Percentiles rank a stretch among this genome's conserved stretches.
Conservation (phyloP, 805 yeast genomes). For the Yamadazyma takamatsuzukensis region DNA sequence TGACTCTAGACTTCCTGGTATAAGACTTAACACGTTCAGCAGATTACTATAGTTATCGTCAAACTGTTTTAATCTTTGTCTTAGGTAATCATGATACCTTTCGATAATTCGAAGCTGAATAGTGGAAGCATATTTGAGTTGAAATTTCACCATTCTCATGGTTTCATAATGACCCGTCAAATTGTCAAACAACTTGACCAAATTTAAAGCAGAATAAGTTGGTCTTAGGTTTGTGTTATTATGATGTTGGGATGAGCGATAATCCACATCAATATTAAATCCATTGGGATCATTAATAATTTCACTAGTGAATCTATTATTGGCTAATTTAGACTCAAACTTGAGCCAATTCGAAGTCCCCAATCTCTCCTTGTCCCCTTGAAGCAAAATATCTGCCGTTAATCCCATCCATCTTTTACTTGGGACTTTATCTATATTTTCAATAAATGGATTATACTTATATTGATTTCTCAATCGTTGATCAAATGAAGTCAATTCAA, state of each 20-base stretch:
- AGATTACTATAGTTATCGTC: constrained; percentile 34
- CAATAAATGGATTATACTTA: constrained; percentile 42
- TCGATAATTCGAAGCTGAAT: constrained; percentile 59
- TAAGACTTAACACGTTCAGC: constrained; percentile 28
- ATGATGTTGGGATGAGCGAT: constrained; percentile 11
- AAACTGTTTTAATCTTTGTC: constrained; percentile 39
- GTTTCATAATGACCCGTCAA: constrained; percentile 53
- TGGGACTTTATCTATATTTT: constrained; percentile 17
- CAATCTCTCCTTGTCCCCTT: constrained; percentile 29
- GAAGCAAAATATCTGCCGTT: constrained; percentile 34
- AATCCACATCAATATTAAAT: constrained; percentile 58
- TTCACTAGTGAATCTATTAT: constrained; percentile 45
- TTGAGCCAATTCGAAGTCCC: constrained; percentile 46
- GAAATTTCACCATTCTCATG: constrained; percentile 47
- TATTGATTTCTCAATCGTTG: constrained; percentile 41
- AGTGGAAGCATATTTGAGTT: constrained; percentile 52
- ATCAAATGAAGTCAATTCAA: constrained; percentile 59
- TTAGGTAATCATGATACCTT: constrained; percentile 42
- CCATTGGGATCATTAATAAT: constrained; percentile 47
- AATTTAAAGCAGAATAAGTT: constrained; percentile 57
- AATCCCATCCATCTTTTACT: constrained; percentile 45
- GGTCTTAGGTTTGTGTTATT: constrained; percentile 34
- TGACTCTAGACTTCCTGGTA: constrained; percentile 34
- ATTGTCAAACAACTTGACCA: constrained; percentile 55
- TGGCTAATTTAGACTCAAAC: constrained; percentile 51